Percentiles rank a stretch among this genome's conserved stretches.
These are phyloP conservation scores for Suhomyces bokatorum DNA, from an alignment of 1,139 yeast genomes.

Conservation along the genomic window DNA sequence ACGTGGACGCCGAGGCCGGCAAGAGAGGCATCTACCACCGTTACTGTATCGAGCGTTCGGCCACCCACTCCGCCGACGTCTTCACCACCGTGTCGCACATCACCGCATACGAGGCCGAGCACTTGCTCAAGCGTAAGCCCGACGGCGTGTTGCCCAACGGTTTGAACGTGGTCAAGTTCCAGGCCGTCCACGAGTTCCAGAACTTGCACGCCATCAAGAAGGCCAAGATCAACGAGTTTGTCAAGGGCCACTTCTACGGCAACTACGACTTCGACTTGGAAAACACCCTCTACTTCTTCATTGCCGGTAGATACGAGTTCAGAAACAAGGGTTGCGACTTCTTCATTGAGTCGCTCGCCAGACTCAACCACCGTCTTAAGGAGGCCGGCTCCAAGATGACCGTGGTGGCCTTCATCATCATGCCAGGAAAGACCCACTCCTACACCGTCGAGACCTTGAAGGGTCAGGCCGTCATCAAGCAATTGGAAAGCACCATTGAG, in stretches of 20 bases:
- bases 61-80: constrained; percentile 95
- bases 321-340: constrained; percentile 97
- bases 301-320: constrained; percentile 96
- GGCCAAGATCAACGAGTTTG: constrained; percentile 90
- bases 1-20: constrained; percentile 97
- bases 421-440: constrained; percentile 95
- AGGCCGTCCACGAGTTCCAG: constrained; percentile 97
- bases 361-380: constrained; percentile 86
- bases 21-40: constrained; percentile 96
- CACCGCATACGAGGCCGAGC: constrained; percentile 94
- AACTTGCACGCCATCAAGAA: constrained; percentile 90
- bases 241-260: constrained; percentile 96
- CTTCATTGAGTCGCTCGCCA: constrained; percentile 88
- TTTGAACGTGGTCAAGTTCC: constrained; percentile 90
- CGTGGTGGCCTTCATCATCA: constrained; percentile 95
- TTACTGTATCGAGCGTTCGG: constrained; percentile 94
- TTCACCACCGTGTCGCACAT: constrained; percentile 97
- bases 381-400: constrained; percentile 82
- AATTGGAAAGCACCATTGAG: constrained; percentile 83
- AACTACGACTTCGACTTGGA: constrained; percentile 93
- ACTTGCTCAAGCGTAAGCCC: constrained; percentile 89
- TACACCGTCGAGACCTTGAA: constrained; percentile 94
- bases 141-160: constrained; percentile 98
- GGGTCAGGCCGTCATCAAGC: constrained; percentile 95
- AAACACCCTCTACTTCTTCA: constrained; percentile 90